Percentiles rank a stretch among this genome's conserved stretches.
Evolutionary conservation across 305 asterid genomes (phyloP).

Genomic region (Fraxinus nigra): DNA sequence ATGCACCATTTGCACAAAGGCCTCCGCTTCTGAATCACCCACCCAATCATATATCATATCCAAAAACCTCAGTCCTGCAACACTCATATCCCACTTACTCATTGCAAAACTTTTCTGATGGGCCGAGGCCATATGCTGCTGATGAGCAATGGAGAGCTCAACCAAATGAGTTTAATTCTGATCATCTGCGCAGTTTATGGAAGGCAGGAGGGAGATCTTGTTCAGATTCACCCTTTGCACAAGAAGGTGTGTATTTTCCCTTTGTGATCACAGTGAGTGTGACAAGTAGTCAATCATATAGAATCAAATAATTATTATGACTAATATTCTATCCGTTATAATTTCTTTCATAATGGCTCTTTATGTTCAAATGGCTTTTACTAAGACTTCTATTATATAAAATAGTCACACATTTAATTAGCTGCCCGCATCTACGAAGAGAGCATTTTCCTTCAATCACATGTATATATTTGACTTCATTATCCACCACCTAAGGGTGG

Average conservation of each 20-base stretch:
- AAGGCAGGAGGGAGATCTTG: constrained; percentile 56
- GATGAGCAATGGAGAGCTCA: constrained; percentile 70
- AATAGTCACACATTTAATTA: not conserved
- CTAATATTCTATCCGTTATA: not conserved
- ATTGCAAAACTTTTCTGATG: constrained; percentile 55
- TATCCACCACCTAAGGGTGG: not conserved
- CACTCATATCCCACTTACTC: constrained; percentile 53
- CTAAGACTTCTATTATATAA: not conserved
- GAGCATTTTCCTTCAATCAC: not conserved
- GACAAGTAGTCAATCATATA: not conserved
- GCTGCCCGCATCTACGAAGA: not conserved
- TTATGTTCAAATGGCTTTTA: not conserved
- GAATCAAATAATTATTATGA: not conserved
- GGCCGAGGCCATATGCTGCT: constrained; percentile 49
- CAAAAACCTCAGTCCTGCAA: constrained; percentile 54
- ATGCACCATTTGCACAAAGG: constrained; percentile 58
- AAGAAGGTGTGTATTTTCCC: constrained; percentile 53
- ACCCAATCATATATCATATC: constrained; percentile 67
- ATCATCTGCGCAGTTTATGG: constrained; percentile 59
- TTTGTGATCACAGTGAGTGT: not conserved
- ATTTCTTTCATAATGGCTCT: not conserved
- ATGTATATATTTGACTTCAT: not conserved
- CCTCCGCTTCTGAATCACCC: constrained; percentile 60
- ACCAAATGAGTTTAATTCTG: constrained; percentile 50
- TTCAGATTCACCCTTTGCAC: constrained; percentile 58